Evolutionary conservation across 768 basidiomycete species (phyloP).

Genomic region (Suillus clintonianus): DNA sequence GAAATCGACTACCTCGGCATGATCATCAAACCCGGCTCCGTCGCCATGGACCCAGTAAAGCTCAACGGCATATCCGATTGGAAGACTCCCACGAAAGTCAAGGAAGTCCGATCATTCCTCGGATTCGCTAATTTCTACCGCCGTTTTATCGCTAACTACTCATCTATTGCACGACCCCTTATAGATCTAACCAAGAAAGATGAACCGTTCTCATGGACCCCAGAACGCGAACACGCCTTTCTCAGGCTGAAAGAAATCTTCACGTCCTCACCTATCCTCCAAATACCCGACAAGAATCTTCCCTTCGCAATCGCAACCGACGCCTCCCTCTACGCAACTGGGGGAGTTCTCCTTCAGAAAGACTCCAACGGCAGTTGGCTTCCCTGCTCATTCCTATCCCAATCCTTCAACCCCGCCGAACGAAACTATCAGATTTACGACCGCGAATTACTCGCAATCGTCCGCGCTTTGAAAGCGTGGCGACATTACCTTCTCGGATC

Average conservation of each 20-base stretch:
- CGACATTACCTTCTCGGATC: slow-evolving; percentile 36
- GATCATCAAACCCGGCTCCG: not conserved
- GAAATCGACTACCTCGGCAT: not conserved
- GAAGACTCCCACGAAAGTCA: not conserved
- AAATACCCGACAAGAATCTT: slow-evolving; percentile 8
- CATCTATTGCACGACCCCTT: slow-evolving; percentile 20
- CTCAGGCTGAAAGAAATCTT: slow-evolving; percentile 28
- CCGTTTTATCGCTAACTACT: slow-evolving; percentile 29
- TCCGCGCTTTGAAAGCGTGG: slow-evolving; percentile 7
- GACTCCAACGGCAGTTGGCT: not conserved
- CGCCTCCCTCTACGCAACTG: not conserved
- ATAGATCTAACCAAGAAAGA: slow-evolving; percentile 30
- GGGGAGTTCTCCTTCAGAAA: not conserved
- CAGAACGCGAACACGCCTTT: slow-evolving; percentile 24
- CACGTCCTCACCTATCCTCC: not conserved
- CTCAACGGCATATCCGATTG: not conserved
- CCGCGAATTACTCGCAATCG: not conserved
- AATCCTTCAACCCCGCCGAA: slow-evolving; percentile 26
- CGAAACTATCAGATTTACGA: slow-evolving; percentile 54
- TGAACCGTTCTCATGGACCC: slow-evolving; percentile 24
- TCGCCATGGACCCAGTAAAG: not conserved
- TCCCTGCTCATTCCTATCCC: not conserved
- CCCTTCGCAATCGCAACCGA: slow-evolving; percentile 6
- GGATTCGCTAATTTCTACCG: slow-evolving; percentile 35
- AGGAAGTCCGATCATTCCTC: slow-evolving; percentile 17